A percentile compares a stretch with the other conserved stretches of the same genome.
These are phyloP conservation scores for Cladosporium cucumerinum DNA, from an alignment of 2,329 filamentous ascomycete genomes.

Conservation along the genomic window DNA sequence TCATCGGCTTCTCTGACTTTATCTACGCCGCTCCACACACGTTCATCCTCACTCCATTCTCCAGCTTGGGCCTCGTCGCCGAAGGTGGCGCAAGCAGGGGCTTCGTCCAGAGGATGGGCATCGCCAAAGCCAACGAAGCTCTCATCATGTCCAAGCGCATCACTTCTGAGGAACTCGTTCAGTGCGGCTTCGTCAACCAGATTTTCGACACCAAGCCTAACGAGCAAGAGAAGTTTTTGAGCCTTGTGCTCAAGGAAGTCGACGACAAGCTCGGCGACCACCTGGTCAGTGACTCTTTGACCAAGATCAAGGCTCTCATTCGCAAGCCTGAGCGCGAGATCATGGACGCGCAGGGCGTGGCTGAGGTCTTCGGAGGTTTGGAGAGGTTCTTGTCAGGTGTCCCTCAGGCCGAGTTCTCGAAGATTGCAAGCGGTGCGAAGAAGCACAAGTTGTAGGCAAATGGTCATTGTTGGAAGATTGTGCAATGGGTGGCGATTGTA, in stretches of 20 bases:
- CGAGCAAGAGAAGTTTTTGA: conserved; percentile 67
- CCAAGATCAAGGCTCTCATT: conserved; percentile 82
- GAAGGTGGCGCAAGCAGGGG: conserved; percentile 80
- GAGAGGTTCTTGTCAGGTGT: conserved; percentile 75
- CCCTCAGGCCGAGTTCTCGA: conserved; percentile 84
- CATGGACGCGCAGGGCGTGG: conserved; percentile 70
- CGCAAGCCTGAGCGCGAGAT: conserved; percentile 67
- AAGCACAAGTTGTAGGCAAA: conserved; percentile 76
- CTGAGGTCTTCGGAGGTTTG: conserved; percentile 82
- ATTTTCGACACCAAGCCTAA: conserved; percentile 61
- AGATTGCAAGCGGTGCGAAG: conserved; percentile 83
- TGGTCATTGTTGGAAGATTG: not conserved
- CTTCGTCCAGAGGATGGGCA: conserved; percentile 75
- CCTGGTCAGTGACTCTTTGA: conserved; percentile 72
- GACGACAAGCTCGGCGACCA: conserved; percentile 77
- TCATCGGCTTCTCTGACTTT: conserved; percentile 84
- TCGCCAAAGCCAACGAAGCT: conserved; percentile 83
- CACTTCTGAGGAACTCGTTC: conserved; percentile 66
- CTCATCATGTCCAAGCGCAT: conserved; percentile 86
- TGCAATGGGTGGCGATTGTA: not conserved
- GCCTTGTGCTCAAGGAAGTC: conserved; percentile 72
- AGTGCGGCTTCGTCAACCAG: conserved; percentile 80
- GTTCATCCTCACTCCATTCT: conserved; percentile 89
- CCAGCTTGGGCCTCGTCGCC: conserved; percentile 80
- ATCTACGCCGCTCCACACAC: conserved; percentile 79